Evolutionary conservation across 2,329 filamentous ascomycete genomes (phyloP), one percentile per base, ranked within the genome.

Genomic region (Periconia sp.): DNA sequence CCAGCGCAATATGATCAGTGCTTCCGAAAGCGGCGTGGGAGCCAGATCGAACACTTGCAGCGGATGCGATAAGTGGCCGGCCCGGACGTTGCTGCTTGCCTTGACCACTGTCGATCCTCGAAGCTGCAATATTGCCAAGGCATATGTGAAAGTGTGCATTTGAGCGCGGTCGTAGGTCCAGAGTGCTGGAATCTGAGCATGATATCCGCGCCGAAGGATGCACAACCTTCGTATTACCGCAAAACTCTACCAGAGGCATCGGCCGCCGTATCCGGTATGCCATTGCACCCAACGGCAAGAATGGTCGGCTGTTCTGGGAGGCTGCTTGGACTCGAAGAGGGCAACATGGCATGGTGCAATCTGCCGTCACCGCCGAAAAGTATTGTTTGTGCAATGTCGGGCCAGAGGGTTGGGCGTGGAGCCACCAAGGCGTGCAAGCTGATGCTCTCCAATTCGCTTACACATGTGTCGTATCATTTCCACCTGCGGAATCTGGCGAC

Each of bases 21-120:
- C 50, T 44, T 60, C 56, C 59, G 46, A 56, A 52, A 63, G 48
- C 45, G 48, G 56, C 53, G 54, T 55, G 40, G 38, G 39, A 39
- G 47, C 41, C 45, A 54, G 56, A 52, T 50, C 51, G 52, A 64
- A 63, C 56, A 66, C 65, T 63, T 66, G 68, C 64, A 69, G 66
- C 66, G 63, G 65, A 53, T 57, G 58, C 62, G 65, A 67, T 69
- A 66, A 67, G 56, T 68, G 61, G 59, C 62, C 68, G 66, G 61
- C 56, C 66, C 66, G 65, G 50, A 63, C 61, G 68, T 64, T 67
- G 52, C 56, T 64, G 54, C 46, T 59, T 54, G 61, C 59, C 51
- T 55, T 54, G 59, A 58, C 59, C 54, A 60, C 51, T 42, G 65
- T 49, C 59, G 68, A 70, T 70, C 65, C 52, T 52, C 39, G 52